These are phyloP conservation scores for Triticum dicoccoides DNA, from an alignment of 176 grass and related monocot genomes.

Conservation along the genomic window DNA sequence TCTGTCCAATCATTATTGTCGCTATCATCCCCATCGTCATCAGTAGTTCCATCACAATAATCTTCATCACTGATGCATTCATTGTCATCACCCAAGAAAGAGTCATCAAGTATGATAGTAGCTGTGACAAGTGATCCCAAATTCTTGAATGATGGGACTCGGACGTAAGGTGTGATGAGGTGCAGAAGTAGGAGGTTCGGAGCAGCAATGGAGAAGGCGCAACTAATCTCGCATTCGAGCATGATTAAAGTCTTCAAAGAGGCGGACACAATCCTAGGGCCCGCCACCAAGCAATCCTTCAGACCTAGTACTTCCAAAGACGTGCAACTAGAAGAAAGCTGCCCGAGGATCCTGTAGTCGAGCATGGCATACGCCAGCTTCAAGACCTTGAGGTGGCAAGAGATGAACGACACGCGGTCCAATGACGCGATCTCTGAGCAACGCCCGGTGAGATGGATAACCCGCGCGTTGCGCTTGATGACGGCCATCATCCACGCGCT, in stretches of 20 bases:
- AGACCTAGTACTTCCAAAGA: slow-evolving; percentile 28
- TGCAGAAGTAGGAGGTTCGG: slow-evolving; percentile 12
- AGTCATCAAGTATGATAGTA: slow-evolving; percentile 30
- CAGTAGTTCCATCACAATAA: slow-evolving; percentile 14
- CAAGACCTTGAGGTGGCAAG: slow-evolving; percentile 28
- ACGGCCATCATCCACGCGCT: slow-evolving; percentile 3
- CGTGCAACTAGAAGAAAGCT: slow-evolving; percentile 14
- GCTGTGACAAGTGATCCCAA: neutral
- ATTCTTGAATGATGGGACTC: slow-evolving; percentile 24
- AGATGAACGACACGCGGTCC: neutral
- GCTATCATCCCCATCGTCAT: neutral
- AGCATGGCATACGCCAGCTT: neutral
- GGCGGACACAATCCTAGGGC: neutral
- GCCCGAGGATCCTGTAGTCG: neutral
- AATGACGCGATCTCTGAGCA: neutral
- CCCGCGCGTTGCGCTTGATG: neutral
- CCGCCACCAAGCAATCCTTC: neutral
- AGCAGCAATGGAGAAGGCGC: neutral
- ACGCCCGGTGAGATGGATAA: slow-evolving; percentile 18
- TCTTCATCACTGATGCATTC: slow-evolving; percentile 5
- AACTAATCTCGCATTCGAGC: neutral
- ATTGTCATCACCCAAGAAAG: neutral
- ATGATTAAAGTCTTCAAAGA: slow-evolving; percentile 21
- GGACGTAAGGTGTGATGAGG: neutral
- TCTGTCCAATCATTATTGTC: neutral